A percentile compares a stretch with the other conserved stretches of the same genome.
Conservation (phyloP, 2,329 filamentous ascomycete species). For the Fusarium siculi region DNA sequence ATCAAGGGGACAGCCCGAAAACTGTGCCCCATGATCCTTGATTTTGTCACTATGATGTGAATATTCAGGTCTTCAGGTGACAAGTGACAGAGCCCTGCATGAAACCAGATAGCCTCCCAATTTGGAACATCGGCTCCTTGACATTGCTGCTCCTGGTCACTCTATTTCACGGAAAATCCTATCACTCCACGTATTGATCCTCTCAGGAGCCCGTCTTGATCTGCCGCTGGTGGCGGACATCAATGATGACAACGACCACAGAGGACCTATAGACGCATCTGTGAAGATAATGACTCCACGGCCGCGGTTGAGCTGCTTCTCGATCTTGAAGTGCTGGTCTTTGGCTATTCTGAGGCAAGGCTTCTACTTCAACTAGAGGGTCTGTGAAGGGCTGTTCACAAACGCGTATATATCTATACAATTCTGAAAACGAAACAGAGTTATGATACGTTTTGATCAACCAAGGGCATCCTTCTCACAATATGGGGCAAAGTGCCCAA, state of each 20-base stretch:
- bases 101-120: slow-evolving; percentile 28
- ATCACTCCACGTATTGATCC: slow-evolving; percentile 19
- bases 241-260: not conserved
- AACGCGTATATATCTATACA: slow-evolving; percentile 5
- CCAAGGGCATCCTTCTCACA: slow-evolving; percentile 1
- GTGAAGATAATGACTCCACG: not conserved
- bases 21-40: not conserved
- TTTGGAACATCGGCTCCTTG: not conserved
- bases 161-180: not conserved
- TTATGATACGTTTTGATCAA: not conserved
- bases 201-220: slow-evolving; percentile 8
- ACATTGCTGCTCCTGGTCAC: not conserved
- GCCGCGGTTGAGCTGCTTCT: slow-evolving; percentile 12
- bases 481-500: not conserved
- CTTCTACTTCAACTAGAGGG: slow-evolving; percentile 1
- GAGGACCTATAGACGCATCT: not conserved
- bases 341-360: not conserved
- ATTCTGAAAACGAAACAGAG: not conserved
- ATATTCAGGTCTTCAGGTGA: not conserved
- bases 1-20: not conserved
- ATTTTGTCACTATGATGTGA: not conserved
- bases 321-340: slow-evolving; percentile 33
- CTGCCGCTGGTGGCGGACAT: not conserved
- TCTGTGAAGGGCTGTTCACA: slow-evolving; percentile 13
- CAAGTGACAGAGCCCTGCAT: slow-evolving; percentile 6